Conservation (phyloP, 2,329 filamentous ascomycete species). For the Ophiocordyceps sinensis region DNA sequence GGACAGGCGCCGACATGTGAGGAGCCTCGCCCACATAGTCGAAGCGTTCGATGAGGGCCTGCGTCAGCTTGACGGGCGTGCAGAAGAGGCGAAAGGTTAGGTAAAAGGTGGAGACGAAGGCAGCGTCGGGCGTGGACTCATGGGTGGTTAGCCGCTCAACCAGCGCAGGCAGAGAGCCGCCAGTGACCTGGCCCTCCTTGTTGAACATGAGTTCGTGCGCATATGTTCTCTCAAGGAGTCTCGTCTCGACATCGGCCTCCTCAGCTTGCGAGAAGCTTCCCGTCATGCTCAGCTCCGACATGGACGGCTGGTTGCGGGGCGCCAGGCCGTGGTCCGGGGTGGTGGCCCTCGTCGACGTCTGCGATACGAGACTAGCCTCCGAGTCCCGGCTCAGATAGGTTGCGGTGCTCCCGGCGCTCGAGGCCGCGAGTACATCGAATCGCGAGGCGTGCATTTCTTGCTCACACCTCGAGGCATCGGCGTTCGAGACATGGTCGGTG, state of each 20-base stretch:
- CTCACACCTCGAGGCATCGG: constrained; percentile 31
- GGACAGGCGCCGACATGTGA: constrained; percentile 62
- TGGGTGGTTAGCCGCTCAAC: constrained; percentile 92
- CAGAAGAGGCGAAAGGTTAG: constrained; percentile 92
- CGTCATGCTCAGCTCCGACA: constrained; percentile 53
- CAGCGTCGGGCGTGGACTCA: constrained; percentile 79
- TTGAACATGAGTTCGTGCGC: constrained; percentile 86
- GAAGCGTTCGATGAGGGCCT: constrained; percentile 78
- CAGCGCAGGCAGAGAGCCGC: constrained; percentile 76
- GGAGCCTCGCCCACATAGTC: constrained; percentile 76
- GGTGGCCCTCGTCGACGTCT: constrained; percentile 74
- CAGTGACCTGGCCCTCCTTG: constrained; percentile 88
- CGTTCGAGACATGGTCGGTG: constrained; percentile 12
- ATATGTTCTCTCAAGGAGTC: constrained; percentile 80
- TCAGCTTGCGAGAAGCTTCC: constrained; percentile 55
- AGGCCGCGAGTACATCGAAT: constrained; percentile 58
- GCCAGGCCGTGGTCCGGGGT: constrained; percentile 55
- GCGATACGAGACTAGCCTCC: constrained; percentile 65
- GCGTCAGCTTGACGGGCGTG: constrained; percentile 62
- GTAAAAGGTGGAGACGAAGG: constrained; percentile 90
- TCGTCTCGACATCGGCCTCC: constrained; percentile 63
- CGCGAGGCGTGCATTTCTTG: constrained; percentile 38
- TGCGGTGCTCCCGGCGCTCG: constrained; percentile 63
- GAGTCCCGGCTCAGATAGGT: constrained; percentile 72
- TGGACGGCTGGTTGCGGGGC: constrained; percentile 44